Evolutionary conservation across 164 flowering plant species (phyloP), one percentile per base, ranked within the genome.

Genomic region (Annona squamosa): DNA sequence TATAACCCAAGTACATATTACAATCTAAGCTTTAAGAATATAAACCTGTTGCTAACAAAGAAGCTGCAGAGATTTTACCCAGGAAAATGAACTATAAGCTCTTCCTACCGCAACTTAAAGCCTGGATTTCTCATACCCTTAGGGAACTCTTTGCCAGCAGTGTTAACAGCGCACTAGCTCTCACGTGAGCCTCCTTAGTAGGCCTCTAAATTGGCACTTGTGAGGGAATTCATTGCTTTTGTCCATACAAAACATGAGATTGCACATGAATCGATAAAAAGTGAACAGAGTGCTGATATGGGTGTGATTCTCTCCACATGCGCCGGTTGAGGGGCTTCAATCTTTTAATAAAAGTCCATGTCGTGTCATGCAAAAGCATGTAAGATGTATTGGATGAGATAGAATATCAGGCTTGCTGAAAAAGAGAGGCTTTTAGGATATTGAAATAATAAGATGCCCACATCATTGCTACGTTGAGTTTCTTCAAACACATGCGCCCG

Each of bases 261-360:
- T 63, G 37, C 56, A 18, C 56, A 68, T 17, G 37, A 46, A 68
- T 16, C 46, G n/a, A 45, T 19, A 17, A 46, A 68, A 46, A 68
- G 41, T 46, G 52, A 16, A 6, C 10, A n/a, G 5, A 9, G 41
- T 68, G 41, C 12, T 68, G 52, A 68, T 68, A 68, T 68, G 70
- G 70, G 45, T 52, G 26, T 68, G 70, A 68, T 68, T 68, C 70
- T 46, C 56, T 68, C 56, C 70, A 68, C 70, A 67, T 46, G 70
- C 7, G 10, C 37, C 26, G 19, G 70, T 19, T 46, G 57, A 26
- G 69, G 46, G 1, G 2, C 2, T 46, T 45, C 18, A 16, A 19
- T 68, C 70, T 68, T 68, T 68, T 46, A 46, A 46, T 7, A 68
- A 46, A 68, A 46, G 56, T 17, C 46, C 10, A 46, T 46, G 70